phyloP scores from a whole-genome alignment of 1,284 basidiomycete species.

The Neonothopanus nambi region DNA sequence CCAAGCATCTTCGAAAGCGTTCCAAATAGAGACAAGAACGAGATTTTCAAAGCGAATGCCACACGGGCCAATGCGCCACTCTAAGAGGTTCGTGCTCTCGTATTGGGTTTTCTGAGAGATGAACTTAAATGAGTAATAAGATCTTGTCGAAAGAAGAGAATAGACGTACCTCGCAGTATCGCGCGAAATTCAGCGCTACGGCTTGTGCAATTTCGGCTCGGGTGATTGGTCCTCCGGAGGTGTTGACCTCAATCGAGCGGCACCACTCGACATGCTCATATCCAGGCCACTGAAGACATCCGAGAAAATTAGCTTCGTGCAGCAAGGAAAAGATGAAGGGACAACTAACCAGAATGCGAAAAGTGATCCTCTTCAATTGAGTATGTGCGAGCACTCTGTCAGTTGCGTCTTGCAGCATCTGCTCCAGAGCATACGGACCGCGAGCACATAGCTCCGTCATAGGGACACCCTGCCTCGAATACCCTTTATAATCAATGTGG shows the following conservation, averaged over 20 bases:
- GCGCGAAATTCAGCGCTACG: constrained; percentile 30
- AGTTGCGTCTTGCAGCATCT: constrained; percentile 36
- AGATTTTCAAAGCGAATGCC: constrained; percentile 40
- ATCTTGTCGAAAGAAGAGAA: not conserved
- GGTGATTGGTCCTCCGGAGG: constrained; percentile 33
- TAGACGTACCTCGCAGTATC: constrained; percentile 29
- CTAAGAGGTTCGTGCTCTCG: constrained; percentile 19
- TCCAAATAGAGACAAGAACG: constrained; percentile 38
- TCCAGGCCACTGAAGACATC: constrained; percentile 43
- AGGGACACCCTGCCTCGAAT: constrained; percentile 39
- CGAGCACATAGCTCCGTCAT: constrained; percentile 40
- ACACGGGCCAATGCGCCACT: constrained; percentile 31
- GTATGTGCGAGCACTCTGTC: constrained; percentile 37
- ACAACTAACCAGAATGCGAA: constrained; percentile 38
- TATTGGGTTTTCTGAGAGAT: constrained; percentile 21
- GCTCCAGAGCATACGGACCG: constrained; percentile 30
- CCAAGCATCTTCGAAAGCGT: constrained; percentile 43
- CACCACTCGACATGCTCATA: constrained; percentile 40
- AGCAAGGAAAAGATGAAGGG: not conserved
- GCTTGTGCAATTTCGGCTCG: constrained; percentile 33
- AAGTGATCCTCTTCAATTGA: constrained; percentile 29
- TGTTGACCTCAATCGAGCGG: constrained; percentile 33
- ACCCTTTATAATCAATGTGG: constrained; percentile 40
- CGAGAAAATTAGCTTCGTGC: not conserved
- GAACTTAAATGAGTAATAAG: not conserved